Percentiles rank a stretch among this genome's conserved stretches.
Conservation (phyloP, 345 rosid genomes). For the Sisymbrium altissimum region DNA sequence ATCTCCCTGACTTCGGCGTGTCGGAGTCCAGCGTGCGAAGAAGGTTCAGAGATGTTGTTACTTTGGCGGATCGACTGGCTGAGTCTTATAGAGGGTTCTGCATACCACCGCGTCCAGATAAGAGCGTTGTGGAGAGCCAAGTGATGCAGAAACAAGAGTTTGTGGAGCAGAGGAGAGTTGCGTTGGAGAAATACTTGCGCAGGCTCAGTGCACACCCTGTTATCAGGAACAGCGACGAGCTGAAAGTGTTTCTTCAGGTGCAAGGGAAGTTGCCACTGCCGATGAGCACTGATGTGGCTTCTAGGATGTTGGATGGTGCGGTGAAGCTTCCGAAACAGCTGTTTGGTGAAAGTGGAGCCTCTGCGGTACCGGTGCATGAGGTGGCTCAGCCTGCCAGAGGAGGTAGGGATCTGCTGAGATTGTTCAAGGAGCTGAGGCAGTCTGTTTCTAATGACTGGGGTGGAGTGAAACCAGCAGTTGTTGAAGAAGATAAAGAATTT, state of each 20-base stretch:
- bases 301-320: conserved; percentile 92
- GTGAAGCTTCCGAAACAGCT: conserved; percentile 85
- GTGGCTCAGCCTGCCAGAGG: conserved; percentile 90
- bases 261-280: conserved; percentile 72
- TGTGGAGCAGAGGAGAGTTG: conserved; percentile 88
- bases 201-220: conserved; percentile 71
- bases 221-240: conserved; percentile 74
- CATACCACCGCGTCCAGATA: conserved; percentile 90
- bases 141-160: conserved; percentile 98
- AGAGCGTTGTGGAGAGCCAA: conserved; percentile 91
- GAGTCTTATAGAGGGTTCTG: conserved; percentile 83
- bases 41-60: conserved; percentile 80
- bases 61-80: conserved; percentile 73
- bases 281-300: conserved; percentile 72
- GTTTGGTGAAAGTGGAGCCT: conserved; percentile 61
- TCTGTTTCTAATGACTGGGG: conserved; percentile 88
- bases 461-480: conserved; percentile 69
- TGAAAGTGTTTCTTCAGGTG: conserved; percentile 74
- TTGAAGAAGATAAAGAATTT: conserved; percentile 91
- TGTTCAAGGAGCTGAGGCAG: conserved; percentile 91
- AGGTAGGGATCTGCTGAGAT: conserved; percentile 81
- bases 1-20: conserved; percentile 58
- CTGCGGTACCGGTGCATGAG: conserved; percentile 55
- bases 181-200: conserved; percentile 80
- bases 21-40: conserved; percentile 76